A percentile compares a stretch with the other conserved stretches of the same genome.
Evolutionary conservation across 176 grass and related monocot species (phyloP).

Genomic region (bread wheat (Triticum aestivum)): IWGSC_CS_RefSeq_v2.1 NC_057800.1:532901113-532901612

Average conservation of each 20-base stretch:
- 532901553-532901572: constrained; percentile 31
- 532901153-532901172: no score
- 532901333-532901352: background rate
- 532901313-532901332: background rate
- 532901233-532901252: background rate
- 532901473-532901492: constrained; percentile 23
- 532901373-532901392: background rate
- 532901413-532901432: background rate
- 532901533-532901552: constrained; percentile 63
- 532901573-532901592: background rate
- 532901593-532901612: background rate
- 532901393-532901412: background rate
- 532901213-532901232: background rate
- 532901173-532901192: background rate
- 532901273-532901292: no score
- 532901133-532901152: no score
- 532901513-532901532: constrained; percentile 71
- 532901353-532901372: background rate
- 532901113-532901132: no score
- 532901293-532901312: background rate
- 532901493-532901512: constrained; percentile 71
- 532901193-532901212: background rate
- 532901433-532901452: constrained; percentile 35
- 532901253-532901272: no score
- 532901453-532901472: constrained; percentile 18